Percentiles rank a stretch among this genome's conserved stretches.
These are phyloP conservation scores for Aeschynomene evenia DNA, from an alignment of 306 rosid genomes.

Conservation along the genomic window DNA sequence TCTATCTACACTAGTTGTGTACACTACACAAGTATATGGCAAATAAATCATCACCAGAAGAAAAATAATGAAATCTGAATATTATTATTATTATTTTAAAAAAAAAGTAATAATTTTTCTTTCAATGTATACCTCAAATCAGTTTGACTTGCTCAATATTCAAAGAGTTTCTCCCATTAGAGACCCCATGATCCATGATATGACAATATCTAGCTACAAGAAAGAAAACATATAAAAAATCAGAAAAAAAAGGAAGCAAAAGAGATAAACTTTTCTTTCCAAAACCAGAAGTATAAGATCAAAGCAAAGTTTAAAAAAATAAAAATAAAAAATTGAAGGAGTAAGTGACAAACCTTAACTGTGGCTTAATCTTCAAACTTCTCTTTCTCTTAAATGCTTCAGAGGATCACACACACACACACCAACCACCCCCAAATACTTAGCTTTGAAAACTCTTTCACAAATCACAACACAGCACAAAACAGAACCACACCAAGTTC, in stretches of 20 bases:
- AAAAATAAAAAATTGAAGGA: conserved; percentile 14
- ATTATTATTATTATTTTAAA: too few species aligned
- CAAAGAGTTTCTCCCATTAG: conserved; percentile 21
- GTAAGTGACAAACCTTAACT: conserved; percentile 72
- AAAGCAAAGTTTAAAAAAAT: conserved; percentile 34
- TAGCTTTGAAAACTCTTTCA: conserved; percentile 32
- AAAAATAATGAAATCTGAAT: not conserved
- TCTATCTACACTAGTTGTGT: conserved; percentile 55
- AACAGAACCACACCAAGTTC: not conserved
- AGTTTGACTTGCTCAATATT: conserved; percentile 35
- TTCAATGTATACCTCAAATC: conserved; percentile 41
- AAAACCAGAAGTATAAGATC: conserved; percentile 40
- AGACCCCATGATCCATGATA: not conserved
- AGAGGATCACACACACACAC: too few species aligned
- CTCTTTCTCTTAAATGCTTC: conserved; percentile 29
- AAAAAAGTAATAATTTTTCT: not conserved
- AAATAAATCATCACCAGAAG: conserved; percentile 45
- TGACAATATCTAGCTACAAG: not conserved
- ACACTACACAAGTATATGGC: conserved; percentile 34
- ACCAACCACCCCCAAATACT: conserved; percentile 24
- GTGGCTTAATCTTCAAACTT: conserved; percentile 64
- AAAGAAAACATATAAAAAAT: conserved; percentile 6
- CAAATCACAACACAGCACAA: too few species aligned
- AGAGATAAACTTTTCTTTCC: conserved; percentile 26
- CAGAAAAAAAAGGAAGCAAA: conserved; percentile 19